A percentile compares a stretch with the other conserved stretches of the same genome.
Conservation (phyloP, 2,329 filamentous ascomycete species). For the Elsinoe arachidis region DNA sequence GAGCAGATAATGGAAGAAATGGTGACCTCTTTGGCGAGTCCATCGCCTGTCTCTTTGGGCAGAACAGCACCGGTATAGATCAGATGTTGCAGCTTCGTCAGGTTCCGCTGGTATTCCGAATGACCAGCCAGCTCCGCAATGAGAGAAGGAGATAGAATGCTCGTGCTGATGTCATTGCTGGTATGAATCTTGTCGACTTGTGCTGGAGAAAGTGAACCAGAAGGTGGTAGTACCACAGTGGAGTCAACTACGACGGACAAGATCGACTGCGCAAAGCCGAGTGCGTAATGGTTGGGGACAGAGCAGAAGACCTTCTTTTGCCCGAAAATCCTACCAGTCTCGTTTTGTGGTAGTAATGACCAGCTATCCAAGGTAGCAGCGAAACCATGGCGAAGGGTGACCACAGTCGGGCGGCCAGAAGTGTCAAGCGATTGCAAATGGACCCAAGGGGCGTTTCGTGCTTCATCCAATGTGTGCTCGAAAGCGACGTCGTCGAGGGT, state of each 20-base stretch:
- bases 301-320: slow-evolving; percentile 5
- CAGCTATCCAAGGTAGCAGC: slow-evolving; percentile 17
- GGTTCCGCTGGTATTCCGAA: neutral
- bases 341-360: slow-evolving; percentile 16
- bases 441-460: slow-evolving; percentile 10
- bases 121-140: slow-evolving; percentile 2
- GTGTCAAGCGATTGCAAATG: slow-evolving; percentile 10
- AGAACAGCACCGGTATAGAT: slow-evolving; percentile 11
- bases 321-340: neutral
- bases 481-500: neutral
- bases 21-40: slow-evolving; percentile 16
- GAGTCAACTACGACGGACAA: slow-evolving; percentile 20
- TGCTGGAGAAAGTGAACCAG: slow-evolving; percentile 1
- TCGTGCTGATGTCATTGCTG: neutral
- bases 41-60: slow-evolving; percentile 15
- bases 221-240: slow-evolving; percentile 17
- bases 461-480: slow-evolving; percentile 12
- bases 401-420: neutral
- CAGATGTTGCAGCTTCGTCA: neutral
- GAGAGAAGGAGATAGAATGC: slow-evolving; percentile 12
- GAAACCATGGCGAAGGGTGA: slow-evolving; percentile 8
- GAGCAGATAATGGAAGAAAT: slow-evolving; percentile 19
- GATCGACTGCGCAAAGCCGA: slow-evolving; percentile 17
- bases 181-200: slow-evolving; percentile 4
- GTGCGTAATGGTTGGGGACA: slow-evolving; percentile 4